Base-by-base conservation (phyloP, 2,329 filamentous ascomycete genomes). In the Colletotrichum sp. region DNA sequence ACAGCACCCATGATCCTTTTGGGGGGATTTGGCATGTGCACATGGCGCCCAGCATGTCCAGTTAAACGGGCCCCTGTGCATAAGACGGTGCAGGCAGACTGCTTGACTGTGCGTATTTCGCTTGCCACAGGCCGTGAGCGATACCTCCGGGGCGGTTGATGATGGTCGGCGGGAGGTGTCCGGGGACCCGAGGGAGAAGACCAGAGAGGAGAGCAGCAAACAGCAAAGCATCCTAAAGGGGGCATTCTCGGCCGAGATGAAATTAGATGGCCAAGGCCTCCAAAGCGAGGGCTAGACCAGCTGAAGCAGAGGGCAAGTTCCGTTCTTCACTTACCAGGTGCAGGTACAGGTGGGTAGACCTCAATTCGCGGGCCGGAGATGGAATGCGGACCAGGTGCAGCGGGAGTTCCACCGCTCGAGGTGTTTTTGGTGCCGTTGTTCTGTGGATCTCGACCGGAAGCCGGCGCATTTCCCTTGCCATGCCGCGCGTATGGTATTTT, bases 11-110 rank as follows among this genome's bases (percentile, higher is more conserved):
- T 38, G 16, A 74, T 38, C 34, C 36, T 61, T 34, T 16, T 34
- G 10, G n/a, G 48, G 21, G 30, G 15, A 10, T 48, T 52, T 64
- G 72, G 52, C 72, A 72, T 75, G 57, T 72, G 72, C 69, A 67
- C 61, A 67, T 66, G 67, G 61, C 67, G 55, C 55, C 34, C 30
- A 72, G 69, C 52, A 63, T 61, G 30, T 60, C 36, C 36, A 16
- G 34, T 24, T 52, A 55, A 61, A 67, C 18, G n/a, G 24, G 6
- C 55, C 57, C 60, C 60, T 55, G 36, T 61, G 38, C 21, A 30
- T 68, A 60, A 60, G 38, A 32, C 13, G 16, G 30, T 34, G 18
- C 30, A 63, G 58, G 30, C 13, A 10, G 38, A 13, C 36, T 32
- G 60, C 60, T 66, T 60, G 36, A 18, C 52, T 60, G 52, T 43